Evolutionary conservation across 2,329 filamentous ascomycete species (phyloP).

Genomic region (Aspergillus calidoustus): DNA sequence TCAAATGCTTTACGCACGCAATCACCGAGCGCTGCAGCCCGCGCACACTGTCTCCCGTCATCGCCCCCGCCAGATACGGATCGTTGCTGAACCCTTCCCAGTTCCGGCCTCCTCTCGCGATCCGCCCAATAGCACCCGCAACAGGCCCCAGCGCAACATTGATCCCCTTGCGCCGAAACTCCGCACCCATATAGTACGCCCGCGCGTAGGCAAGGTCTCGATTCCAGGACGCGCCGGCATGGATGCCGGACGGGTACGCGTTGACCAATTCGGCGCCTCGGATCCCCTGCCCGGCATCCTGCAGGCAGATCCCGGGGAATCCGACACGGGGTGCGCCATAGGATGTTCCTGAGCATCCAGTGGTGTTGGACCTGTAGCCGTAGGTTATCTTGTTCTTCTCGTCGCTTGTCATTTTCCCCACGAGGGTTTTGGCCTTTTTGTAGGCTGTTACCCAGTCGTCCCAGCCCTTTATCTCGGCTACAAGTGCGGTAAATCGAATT

Average conservation of each 20-base stretch:
- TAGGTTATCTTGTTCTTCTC: constrained; percentile 23
- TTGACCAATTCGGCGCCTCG: neutral
- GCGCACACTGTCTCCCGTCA: constrained; percentile 42
- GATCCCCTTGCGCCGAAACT: constrained; percentile 60
- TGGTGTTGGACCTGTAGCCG: constrained; percentile 11
- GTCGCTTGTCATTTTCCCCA: constrained; percentile 17
- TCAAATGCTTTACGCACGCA: constrained; percentile 56
- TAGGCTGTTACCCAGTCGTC: constrained; percentile 18
- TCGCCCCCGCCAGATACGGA: constrained; percentile 46
- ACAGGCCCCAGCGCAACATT: constrained; percentile 43
- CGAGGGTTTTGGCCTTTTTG: constrained; percentile 17
- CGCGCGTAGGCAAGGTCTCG: constrained; percentile 57
- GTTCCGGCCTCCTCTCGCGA: neutral
- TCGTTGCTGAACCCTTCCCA: constrained; percentile 45
- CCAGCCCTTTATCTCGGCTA: constrained; percentile 3
- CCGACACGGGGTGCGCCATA: constrained; percentile 14
- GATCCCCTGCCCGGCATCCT: constrained; percentile 18
- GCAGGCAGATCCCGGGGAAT: constrained; percentile 19
- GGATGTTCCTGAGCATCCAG: constrained; percentile 15
- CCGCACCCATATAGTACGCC: constrained; percentile 60
- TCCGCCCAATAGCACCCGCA: constrained; percentile 47
- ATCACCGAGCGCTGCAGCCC: constrained; percentile 52
- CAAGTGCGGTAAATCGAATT: too few species aligned
- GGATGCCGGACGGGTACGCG: neutral
- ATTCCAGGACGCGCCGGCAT: constrained; percentile 52